These are phyloP conservation scores for Plasmodium coatneyi DNA, from an alignment of 169 alveolate genomes.

Conservation along the genomic window DNA sequence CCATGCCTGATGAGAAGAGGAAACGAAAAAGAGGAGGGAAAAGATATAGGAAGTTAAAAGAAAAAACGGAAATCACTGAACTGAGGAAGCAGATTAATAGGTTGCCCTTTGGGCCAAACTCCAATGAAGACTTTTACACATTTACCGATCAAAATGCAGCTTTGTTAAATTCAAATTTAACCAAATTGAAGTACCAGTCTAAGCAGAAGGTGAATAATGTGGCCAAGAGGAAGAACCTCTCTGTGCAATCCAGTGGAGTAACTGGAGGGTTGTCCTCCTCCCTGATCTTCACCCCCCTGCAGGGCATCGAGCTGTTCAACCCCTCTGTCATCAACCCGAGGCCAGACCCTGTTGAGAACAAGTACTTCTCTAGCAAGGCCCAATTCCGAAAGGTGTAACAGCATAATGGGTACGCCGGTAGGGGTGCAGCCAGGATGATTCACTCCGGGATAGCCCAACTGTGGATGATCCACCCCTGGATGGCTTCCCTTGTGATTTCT, in stretches of 20 bases:
- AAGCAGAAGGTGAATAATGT: slow-evolving; percentile 47
- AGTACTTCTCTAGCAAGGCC: slow-evolving; percentile 50
- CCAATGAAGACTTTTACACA: slow-evolving; percentile 85
- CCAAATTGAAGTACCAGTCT: slow-evolving; percentile 51
- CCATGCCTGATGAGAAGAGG: slow-evolving; percentile 89
- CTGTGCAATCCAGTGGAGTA: slow-evolving; percentile 62
- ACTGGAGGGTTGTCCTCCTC: slow-evolving; percentile 86
- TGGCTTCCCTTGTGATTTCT: not conserved
- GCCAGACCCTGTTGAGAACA: slow-evolving; percentile 29
- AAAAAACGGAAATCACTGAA: slow-evolving; percentile 88
- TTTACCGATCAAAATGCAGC: slow-evolving; percentile 59
- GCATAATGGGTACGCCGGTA: not conserved
- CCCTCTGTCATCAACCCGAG: slow-evolving; percentile 8
- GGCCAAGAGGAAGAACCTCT: slow-evolving; percentile 11
- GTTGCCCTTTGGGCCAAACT: slow-evolving; percentile 88
- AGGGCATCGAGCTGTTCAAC: slow-evolving; percentile 76
- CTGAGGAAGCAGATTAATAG: slow-evolving; percentile 87
- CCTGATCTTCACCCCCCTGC: slow-evolving; percentile 86
- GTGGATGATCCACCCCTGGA: not conserved
- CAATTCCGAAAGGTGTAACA: slow-evolving; percentile 58
- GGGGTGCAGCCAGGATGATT: not conserved
- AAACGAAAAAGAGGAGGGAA: slow-evolving; percentile 89
- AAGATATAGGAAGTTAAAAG: slow-evolving; percentile 88
- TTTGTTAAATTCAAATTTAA: slow-evolving; percentile 47
- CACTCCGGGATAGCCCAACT: not conserved